These are phyloP conservation scores for Calonectria fujianensis DNA, from an alignment of 2,329 filamentous ascomycete species.

Conservation along the genomic window DNA sequence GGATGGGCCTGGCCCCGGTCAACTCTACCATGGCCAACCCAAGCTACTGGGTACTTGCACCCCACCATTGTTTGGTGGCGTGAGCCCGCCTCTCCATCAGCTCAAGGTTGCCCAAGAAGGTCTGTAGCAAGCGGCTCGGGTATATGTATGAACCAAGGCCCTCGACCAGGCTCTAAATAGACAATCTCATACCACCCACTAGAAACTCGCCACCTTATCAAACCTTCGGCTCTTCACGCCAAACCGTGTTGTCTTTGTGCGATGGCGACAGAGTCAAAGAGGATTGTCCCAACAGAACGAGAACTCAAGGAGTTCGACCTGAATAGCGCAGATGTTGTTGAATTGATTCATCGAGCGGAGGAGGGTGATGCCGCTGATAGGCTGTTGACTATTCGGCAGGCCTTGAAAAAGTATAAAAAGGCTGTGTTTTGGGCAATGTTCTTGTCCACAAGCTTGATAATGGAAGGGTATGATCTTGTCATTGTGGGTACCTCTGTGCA, in stretches of 20 bases:
- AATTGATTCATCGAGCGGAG: constrained; percentile 44
- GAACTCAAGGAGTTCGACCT: constrained; percentile 44
- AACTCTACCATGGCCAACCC: not conserved
- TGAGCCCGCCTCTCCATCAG: constrained; percentile 9
- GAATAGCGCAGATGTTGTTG: constrained; percentile 33
- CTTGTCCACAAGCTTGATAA: constrained; percentile 52
- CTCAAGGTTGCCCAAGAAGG: not conserved
- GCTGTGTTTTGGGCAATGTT: constrained; percentile 57
- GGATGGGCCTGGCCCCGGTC: constrained; percentile 11
- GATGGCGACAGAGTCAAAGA: constrained; percentile 36
- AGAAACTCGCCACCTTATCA: not conserved
- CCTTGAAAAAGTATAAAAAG: constrained; percentile 55
- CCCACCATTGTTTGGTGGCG: constrained; percentile 15
- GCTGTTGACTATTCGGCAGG: constrained; percentile 51
- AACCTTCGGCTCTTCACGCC: not conserved
- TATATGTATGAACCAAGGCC: constrained; percentile 28
- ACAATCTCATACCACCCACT: not conserved
- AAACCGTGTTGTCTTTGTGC: not conserved
- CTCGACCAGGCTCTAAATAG: not conserved
- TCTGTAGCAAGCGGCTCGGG: not conserved
- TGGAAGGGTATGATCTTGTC: constrained; percentile 61
- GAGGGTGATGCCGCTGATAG: constrained; percentile 47
- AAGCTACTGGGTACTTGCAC: constrained; percentile 6
- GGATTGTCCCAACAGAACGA: constrained; percentile 41
- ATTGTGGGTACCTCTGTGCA: constrained; percentile 54